These are phyloP conservation scores for Lactarius deliciosus DNA, from an alignment of 768 basidiomycete genomes.

Conservation along the genomic window DNA sequence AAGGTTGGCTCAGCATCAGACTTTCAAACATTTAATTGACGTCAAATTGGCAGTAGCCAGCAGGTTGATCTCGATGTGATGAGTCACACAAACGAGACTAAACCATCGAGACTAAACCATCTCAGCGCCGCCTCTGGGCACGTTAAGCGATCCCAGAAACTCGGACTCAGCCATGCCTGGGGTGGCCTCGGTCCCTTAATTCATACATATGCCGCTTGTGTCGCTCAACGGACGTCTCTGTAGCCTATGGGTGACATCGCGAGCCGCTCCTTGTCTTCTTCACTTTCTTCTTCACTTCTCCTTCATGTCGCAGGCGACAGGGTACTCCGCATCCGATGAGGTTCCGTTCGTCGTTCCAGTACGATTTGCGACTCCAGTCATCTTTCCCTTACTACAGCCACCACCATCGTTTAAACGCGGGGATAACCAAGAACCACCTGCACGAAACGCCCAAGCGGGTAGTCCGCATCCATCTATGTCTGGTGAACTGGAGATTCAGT, in stretches of 20 bases:
- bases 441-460: background rate
- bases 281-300: constrained; percentile 5
- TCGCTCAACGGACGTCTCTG: constrained; percentile 9
- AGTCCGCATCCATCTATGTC: background rate
- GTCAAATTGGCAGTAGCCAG: too few relatives aligned
- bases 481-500: background rate
- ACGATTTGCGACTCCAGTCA: constrained; percentile 7
- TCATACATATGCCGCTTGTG: background rate
- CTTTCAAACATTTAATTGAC: too few relatives aligned
- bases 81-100: background rate
- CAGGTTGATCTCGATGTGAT: background rate
- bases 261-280: constrained; percentile 19
- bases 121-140: background rate
- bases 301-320: constrained; percentile 17
- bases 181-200: background rate
- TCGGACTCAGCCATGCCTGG: background rate
- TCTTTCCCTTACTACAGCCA: background rate
- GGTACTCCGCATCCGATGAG: constrained; percentile 1
- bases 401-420: constrained; percentile 22
- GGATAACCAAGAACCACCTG: background rate
- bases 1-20: too few relatives aligned
- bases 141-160: background rate
- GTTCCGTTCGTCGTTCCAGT: background rate
- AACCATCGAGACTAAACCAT: background rate
- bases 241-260: background rate